Base-by-base conservation (phyloP, 257 asterid genomes). In the Plantago major region DNA sequence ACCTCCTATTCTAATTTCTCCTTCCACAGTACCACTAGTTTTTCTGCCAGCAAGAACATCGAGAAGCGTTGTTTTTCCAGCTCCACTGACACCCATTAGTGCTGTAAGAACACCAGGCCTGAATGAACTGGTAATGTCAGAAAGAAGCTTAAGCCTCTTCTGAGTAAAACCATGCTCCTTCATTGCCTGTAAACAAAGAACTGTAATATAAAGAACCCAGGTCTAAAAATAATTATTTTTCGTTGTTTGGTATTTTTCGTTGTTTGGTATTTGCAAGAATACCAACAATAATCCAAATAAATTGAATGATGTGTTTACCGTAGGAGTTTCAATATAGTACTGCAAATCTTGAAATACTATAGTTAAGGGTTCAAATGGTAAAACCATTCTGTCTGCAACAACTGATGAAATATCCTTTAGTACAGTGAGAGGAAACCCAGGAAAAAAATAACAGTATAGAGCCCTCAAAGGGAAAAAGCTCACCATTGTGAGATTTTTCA, bases 11-110 rank as follows among this genome's bases (percentile, higher is more conserved):
- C 46, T 68, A 42, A 81, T 81, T 17, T 75, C 82, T 63, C 82
- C 87, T 78, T 78, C 76, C 13, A 78, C 69, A 13, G 59, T 58
- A 14, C 87, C 87, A 40, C 79, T 66, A n/a, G 79, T 79, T 69
- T 82, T 79, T 67, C 88, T 64, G 18, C 88, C 88, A 42, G 88
- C 62, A 53, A 82, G 85, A 46, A 82, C 85, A 50, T 82, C 88
- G 11, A 82, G 78, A 60, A 82, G 85, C 28, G 85, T 79, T 42
- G 85, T 82, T 67, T 82, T 82, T 22, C 88, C 88, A 48, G 88
- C 88, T 42, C 88, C 88, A 56, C 85, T 82, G 19, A 82, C 85
- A n/a, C 87, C 87, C 87, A 81, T 78, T 61, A 81, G 78, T 59
- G 87, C 87, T 9, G 84, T 76, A 38, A 79, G 81, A 52, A 82